Evolutionary conservation across 495 filamentous ascomycete genomes (phyloP).

Genomic region (Neurospora sp.): DNA sequence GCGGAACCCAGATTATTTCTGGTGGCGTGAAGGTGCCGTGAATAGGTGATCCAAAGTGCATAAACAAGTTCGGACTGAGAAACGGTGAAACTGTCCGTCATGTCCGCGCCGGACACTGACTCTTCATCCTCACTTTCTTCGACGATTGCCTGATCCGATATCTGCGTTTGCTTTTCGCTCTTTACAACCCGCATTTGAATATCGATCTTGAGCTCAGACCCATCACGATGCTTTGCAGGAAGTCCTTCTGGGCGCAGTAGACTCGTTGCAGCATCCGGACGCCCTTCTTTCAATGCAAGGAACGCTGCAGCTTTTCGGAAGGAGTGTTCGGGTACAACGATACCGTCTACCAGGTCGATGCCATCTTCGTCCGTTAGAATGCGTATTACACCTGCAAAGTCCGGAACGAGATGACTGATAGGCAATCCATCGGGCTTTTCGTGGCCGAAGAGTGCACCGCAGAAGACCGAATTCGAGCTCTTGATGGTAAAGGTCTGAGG

Average conservation of each 20-base stretch:
- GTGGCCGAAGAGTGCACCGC: slow-evolving; percentile 81
- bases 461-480: slow-evolving; percentile 92
- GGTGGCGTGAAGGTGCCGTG: slow-evolving; percentile 75
- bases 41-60: slow-evolving; percentile 96
- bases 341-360: slow-evolving; percentile 75
- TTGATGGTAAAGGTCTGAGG: slow-evolving; percentile 67
- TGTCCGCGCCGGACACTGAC: slow-evolving; percentile 14
- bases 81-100: slow-evolving; percentile 17
- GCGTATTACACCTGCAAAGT: slow-evolving; percentile 72
- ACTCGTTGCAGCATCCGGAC: slow-evolving; percentile 59
- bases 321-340: slow-evolving; percentile 91
- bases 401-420: slow-evolving; percentile 72
- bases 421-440: slow-evolving; percentile 67
- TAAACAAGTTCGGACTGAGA: slow-evolving; percentile 71
- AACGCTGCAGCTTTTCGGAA: slow-evolving; percentile 83
- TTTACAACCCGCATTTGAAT: slow-evolving; percentile 93
- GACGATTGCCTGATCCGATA: slow-evolving; percentile 32
- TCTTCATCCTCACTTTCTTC: slow-evolving; percentile 44
- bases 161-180: slow-evolving; percentile 52
- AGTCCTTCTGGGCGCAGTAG: slow-evolving; percentile 77
- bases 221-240: slow-evolving; percentile 79
- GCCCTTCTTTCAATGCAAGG: slow-evolving; percentile 70
- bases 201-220: slow-evolving; percentile 82
- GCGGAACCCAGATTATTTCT: slow-evolving; percentile 44
- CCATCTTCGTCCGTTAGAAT: slow-evolving; percentile 81